phyloP scores from a whole-genome alignment of 306 rosid genomes.

The Dalbergia cochinchinensis region DNA sequence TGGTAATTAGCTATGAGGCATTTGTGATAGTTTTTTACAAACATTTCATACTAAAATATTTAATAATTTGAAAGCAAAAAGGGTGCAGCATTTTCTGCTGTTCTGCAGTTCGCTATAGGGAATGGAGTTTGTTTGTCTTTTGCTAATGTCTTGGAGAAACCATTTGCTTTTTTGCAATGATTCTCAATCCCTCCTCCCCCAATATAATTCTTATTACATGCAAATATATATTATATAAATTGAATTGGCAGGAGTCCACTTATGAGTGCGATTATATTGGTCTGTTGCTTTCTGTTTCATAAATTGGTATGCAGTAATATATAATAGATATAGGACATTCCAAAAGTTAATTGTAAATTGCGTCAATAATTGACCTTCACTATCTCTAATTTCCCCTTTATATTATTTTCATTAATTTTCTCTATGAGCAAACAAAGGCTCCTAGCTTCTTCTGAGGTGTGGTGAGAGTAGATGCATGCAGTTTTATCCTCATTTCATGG shows the following conservation, averaged over 20 bases:
- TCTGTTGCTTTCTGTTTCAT: neutral
- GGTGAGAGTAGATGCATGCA: no score
- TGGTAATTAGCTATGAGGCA: no score
- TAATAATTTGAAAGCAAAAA: neutral
- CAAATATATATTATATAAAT: neutral
- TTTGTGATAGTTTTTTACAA: no score
- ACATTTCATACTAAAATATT: no score
- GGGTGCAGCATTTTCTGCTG: neutral
- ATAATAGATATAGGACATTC: no score
- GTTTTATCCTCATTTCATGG: no score
- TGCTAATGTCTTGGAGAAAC: constrained; percentile 28
- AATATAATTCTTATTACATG: neutral
- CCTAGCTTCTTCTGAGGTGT: no score
- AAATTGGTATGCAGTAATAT: neutral
- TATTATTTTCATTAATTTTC: no score
- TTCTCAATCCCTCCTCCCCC: constrained; percentile 29
- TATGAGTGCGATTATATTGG: constrained; percentile 20
- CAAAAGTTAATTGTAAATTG: neutral
- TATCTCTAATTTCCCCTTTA: neutral
- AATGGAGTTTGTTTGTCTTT: constrained; percentile 45
- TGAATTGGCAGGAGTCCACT: constrained; percentile 15
- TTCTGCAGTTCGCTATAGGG: neutral
- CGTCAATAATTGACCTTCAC: neutral
- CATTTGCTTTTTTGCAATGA: constrained; percentile 40
- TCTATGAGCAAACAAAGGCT: no score